Evolutionary conservation across 257 asterid genomes (phyloP).

Genomic region (Solanum medicagineum): DNA sequence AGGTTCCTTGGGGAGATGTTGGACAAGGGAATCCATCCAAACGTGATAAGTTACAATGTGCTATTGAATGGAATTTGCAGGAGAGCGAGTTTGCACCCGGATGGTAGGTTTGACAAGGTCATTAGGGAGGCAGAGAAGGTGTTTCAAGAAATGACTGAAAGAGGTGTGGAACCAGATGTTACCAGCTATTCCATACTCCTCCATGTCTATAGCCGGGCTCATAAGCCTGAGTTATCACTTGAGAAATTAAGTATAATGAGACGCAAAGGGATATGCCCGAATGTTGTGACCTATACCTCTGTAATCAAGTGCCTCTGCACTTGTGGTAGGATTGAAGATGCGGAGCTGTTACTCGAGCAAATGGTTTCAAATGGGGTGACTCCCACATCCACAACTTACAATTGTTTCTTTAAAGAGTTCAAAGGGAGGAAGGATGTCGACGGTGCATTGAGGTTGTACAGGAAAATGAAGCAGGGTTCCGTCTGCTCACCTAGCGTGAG

Average conservation of each 20-base stretch:
- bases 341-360: constrained; percentile 43
- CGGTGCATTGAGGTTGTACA: constrained; percentile 52
- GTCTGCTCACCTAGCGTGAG: constrained; percentile 42
- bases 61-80: constrained; percentile 76
- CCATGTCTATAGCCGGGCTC: constrained; percentile 78
- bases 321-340: constrained; percentile 68
- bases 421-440: constrained; percentile 66
- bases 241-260: constrained; percentile 72
- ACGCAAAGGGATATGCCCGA: constrained; percentile 57
- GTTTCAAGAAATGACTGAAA: constrained; percentile 54
- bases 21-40: constrained; percentile 58
- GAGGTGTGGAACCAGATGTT: constrained; percentile 76
- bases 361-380: constrained; percentile 56
- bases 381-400: constrained; percentile 58
- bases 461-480: constrained; percentile 52
- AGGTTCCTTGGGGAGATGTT: constrained; percentile 64
- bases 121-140: constrained; percentile 60
- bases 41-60: constrained; percentile 66
- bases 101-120: constrained; percentile 55
- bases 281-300: constrained; percentile 58
- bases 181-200: constrained; percentile 68
- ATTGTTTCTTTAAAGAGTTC: constrained; percentile 72
- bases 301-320: constrained; percentile 73
- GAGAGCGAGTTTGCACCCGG: constrained; percentile 72
- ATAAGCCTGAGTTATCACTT: constrained; percentile 62